These are phyloP conservation scores for Mycena capillaripes DNA, from an alignment of 768 basidiomycete species.

Conservation along the genomic window DNA sequence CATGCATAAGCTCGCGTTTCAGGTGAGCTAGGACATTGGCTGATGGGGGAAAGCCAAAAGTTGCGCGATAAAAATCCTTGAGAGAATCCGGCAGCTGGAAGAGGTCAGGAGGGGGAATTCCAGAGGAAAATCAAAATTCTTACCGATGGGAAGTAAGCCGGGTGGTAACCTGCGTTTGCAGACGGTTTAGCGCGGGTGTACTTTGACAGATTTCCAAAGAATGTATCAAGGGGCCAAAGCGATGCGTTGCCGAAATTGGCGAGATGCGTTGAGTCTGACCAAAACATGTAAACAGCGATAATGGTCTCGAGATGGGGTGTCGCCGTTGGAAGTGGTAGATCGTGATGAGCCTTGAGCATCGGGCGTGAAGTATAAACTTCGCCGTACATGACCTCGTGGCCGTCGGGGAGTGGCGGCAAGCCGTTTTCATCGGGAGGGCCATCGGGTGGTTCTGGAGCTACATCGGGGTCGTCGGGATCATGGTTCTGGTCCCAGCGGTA, in stretches of 20 bases:
- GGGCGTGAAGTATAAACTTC: no score
- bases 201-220: slow-evolving; percentile 51
- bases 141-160: slow-evolving; percentile 50
- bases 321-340: not conserved
- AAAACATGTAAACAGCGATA: slow-evolving; percentile 41
- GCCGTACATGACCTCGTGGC: slow-evolving; percentile 4
- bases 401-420: not conserved
- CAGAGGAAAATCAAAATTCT: not conserved
- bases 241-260: slow-evolving; percentile 40
- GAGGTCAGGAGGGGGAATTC: not conserved
- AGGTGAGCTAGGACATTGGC: slow-evolving; percentile 40
- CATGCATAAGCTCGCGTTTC: slow-evolving; percentile 45
- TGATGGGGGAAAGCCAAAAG: slow-evolving; percentile 27
- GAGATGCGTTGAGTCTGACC: slow-evolving; percentile 44
- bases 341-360: not conserved
- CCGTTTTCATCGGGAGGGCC: slow-evolving; percentile 4
- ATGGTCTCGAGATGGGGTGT: slow-evolving; percentile 27
- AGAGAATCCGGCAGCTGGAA: slow-evolving; percentile 41
- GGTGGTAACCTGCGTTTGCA: slow-evolving; percentile 42
- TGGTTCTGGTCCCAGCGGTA: slow-evolving; percentile 32
- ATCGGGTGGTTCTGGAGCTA: not conserved
- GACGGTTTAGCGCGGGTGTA: slow-evolving; percentile 43
- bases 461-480: not conserved
- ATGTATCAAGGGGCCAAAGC: slow-evolving; percentile 50
- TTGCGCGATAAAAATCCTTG: slow-evolving; percentile 37